Conservation (phyloP, 1,284 basidiomycete species). For the Rhodotorula mucilaginosa region DNA sequence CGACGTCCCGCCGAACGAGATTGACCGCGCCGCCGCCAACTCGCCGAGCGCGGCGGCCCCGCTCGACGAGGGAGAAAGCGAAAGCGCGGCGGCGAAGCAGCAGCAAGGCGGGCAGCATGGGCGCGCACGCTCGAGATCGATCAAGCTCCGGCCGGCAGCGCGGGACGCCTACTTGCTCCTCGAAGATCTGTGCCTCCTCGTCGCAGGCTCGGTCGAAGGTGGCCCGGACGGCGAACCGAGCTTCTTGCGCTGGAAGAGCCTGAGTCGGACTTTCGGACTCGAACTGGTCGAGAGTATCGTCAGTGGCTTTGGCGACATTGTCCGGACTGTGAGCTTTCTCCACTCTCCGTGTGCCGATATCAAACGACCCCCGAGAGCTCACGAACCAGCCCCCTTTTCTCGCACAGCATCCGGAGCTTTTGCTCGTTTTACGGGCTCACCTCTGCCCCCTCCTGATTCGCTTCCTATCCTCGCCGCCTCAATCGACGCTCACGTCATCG, state of each 20-base stretch:
- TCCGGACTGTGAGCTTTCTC: conserved; percentile 62
- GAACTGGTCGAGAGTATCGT: conserved; percentile 96
- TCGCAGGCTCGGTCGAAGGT: conserved; percentile 50
- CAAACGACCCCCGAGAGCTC: no score
- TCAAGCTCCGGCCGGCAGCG: conserved; percentile 70
- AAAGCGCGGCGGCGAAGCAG: background rate
- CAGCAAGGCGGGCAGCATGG: background rate
- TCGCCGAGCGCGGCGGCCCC: background rate
- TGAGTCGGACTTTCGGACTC: conserved; percentile 90
- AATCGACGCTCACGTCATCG: conserved; percentile 63
- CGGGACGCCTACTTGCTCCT: conserved; percentile 84
- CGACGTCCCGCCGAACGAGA: conserved; percentile 35
- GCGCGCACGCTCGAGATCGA: conserved; percentile 53
- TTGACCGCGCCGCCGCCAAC: conserved; percentile 20
- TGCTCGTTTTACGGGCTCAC: conserved; percentile 79
- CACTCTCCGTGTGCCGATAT: background rate
- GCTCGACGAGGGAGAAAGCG: background rate
- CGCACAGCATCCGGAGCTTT: conserved; percentile 72
- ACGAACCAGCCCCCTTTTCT: background rate
- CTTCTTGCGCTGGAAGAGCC: conserved; percentile 76
- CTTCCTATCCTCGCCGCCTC: conserved; percentile 66
- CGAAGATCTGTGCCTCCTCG: conserved; percentile 82
- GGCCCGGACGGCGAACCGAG: conserved; percentile 61
- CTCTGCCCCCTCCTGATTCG: conserved; percentile 80
- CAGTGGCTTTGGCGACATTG: conserved; percentile 86